Percentiles rank a stretch among this genome's conserved stretches.
Evolutionary conservation across 2,329 filamentous ascomycete species (phyloP).

Genomic region (Sordariomycetes sp.): DNA sequence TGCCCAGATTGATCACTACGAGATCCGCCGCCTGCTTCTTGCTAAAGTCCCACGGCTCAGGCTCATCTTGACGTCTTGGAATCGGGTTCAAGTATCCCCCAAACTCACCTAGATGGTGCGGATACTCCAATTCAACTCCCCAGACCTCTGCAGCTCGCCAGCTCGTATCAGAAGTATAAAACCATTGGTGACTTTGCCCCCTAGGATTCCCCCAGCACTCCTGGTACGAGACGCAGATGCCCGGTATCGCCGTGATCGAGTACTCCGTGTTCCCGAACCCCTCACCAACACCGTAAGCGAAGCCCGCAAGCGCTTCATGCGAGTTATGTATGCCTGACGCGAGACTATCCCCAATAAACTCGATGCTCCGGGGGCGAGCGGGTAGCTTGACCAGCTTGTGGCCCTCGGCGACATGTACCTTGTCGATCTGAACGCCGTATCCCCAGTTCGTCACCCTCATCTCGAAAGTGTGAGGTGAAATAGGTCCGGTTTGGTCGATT

Average conservation of each 20-base stretch:
- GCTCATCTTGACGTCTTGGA: constrained; percentile 15
- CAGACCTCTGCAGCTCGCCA: constrained; percentile 28
- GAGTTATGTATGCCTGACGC: constrained; percentile 42
- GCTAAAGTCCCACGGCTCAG: constrained; percentile 29
- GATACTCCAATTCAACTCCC: constrained; percentile 18
- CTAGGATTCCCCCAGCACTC: constrained; percentile 38
- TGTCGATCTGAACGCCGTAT: constrained; percentile 41
- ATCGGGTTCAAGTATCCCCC: not conserved
- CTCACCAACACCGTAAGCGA: constrained; percentile 38
- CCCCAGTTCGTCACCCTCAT: constrained; percentile 49
- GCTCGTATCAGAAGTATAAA: constrained; percentile 39
- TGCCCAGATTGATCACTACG: constrained; percentile 31
- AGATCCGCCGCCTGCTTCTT: constrained; percentile 22
- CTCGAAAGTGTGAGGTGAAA: constrained; percentile 36
- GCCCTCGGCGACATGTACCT: constrained; percentile 31
- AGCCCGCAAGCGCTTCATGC: constrained; percentile 43
- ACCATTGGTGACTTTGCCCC: constrained; percentile 42
- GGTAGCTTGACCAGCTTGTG: constrained; percentile 29
- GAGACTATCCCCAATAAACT: constrained; percentile 33
- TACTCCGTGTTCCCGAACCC: constrained; percentile 46
- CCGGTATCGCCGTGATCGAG: constrained; percentile 42
- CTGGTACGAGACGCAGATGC: constrained; percentile 41
- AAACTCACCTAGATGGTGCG: not conserved
- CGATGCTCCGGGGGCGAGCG: constrained; percentile 19
- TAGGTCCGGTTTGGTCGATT: constrained; percentile 22